Evolutionary conservation across 176 grass and related monocot species (phyloP), one percentile per base, ranked within the genome.

Genomic region (Hsuehochloa calcarea): DNA sequence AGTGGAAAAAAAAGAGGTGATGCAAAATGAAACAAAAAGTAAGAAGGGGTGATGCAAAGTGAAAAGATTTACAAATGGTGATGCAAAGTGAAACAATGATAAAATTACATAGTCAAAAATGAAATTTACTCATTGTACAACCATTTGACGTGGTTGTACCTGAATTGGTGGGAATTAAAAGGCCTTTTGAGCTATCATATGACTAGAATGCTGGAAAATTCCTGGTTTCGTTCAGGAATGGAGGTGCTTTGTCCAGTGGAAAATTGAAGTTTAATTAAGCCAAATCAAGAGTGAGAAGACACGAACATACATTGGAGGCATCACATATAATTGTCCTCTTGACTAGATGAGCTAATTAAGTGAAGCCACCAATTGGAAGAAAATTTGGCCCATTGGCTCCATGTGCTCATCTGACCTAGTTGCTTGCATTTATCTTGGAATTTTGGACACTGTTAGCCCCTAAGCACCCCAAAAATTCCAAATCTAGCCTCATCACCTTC

Each of bases 161-260:
- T 56, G 72, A 90, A 65, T 82, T 62, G 16, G 19, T 13, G 87
- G 79, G 44, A 51, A 50, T 74, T 77, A 82, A 86, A 86, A 65
- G 14, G 15, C 16, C 78, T 86, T 82, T 81, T 34, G 63, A 5
- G 4, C 54, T 58, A 77, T 77, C 71, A 82, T 70, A 65, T 54
- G 78, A 75, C 78, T 65, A 44, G 83, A 71, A 19, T 10, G 70
- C 76, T 70, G 55, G 83, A 56, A 54, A 70, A 77, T 77, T 17
- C 67, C 58, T 44, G 8, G 63, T 64, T 65, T 82, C n/a, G 10
- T 81, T 65, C 83, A 77, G 26, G 71, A 68, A 76, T 62, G 70
- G 82, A 52, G 35, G 58, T 11, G 68, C 35, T 44, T 52, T 74
- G 58, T 52, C n/a, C 44, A 41, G 29, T 69, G 84, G 67, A 80